Evolutionary conservation across 371 early-diverging fungal species (phyloP).

Genomic region (Syncephalastrum sp.): DNA sequence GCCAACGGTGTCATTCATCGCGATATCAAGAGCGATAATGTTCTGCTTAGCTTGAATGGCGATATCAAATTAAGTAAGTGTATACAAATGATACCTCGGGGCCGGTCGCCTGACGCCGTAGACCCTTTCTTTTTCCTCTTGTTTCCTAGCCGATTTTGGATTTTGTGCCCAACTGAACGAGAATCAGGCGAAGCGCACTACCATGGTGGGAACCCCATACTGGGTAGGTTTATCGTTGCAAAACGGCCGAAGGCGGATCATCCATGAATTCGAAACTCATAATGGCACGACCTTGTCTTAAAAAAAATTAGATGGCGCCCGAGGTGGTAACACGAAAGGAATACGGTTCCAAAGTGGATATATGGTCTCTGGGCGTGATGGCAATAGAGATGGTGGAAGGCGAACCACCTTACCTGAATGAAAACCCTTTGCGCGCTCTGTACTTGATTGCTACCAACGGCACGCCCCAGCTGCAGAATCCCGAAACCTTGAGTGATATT

Average conservation of each 20-base stretch:
- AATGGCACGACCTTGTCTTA: background rate
- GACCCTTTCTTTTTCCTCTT: background rate
- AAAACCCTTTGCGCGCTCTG: constrained; percentile 78
- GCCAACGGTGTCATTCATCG: constrained; percentile 87
- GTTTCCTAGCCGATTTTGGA: constrained; percentile 78
- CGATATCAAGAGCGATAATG: constrained; percentile 94
- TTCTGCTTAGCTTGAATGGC: constrained; percentile 80
- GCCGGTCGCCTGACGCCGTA: background rate
- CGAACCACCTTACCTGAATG: constrained; percentile 87
- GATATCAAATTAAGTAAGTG: constrained; percentile 76
- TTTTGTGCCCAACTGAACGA: constrained; percentile 85
- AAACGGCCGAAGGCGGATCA: background rate
- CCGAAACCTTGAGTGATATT: constrained; percentile 62
- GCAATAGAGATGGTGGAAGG: constrained; percentile 82
- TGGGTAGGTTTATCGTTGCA: constrained; percentile 46
- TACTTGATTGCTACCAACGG: constrained; percentile 90
- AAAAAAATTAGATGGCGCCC: constrained; percentile 70
- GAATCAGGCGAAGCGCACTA: constrained; percentile 66
- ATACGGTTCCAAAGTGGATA: constrained; percentile 86
- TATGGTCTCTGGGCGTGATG: constrained; percentile 95
- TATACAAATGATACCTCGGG: background rate
- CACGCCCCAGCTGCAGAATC: constrained; percentile 79
- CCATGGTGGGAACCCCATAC: constrained; percentile 86
- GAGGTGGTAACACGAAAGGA: constrained; percentile 89
- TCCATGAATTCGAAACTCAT: background rate